These are phyloP conservation scores for Pseudogymnoascus sp. DNA, from an alignment of 2,329 filamentous ascomycete genomes.

Conservation along the genomic window DNA sequence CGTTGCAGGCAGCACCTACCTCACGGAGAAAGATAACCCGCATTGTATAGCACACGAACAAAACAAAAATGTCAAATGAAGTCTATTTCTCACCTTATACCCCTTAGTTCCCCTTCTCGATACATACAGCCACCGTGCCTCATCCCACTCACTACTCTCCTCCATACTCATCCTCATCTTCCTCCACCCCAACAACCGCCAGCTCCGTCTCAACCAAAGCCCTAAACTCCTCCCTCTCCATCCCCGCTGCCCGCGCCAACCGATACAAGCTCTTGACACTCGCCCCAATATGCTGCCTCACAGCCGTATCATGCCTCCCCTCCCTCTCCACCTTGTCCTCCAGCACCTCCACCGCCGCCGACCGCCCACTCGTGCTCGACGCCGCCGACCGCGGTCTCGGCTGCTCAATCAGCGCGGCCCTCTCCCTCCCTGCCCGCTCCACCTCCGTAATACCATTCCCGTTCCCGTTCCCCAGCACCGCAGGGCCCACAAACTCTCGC, in stretches of 20 bases:
- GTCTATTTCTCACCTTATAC: no score
- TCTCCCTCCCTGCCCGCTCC: slow-evolving; percentile 18
- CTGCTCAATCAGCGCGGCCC: slow-evolving; percentile 35
- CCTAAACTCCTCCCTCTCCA: slow-evolving; percentile 68
- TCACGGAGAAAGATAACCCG: no score
- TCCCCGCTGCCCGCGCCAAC: slow-evolving; percentile 60
- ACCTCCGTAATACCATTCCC: slow-evolving; percentile 11
- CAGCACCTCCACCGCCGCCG: background rate
- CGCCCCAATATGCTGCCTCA: slow-evolving; percentile 71
- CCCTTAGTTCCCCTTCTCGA: no score
- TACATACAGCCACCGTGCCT: no score
- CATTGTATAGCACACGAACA: no score
- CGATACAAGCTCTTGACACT: slow-evolving; percentile 70
- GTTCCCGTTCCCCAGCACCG: slow-evolving; percentile 17
- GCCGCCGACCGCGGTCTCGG: slow-evolving; percentile 26
- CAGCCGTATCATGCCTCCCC: slow-evolving; percentile 59
- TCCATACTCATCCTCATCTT: slow-evolving; percentile 24
- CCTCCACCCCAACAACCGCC: slow-evolving; percentile 59
- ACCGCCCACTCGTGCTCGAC: background rate
- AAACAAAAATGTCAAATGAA: no score
- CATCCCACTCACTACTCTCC: background rate
- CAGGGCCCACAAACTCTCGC: slow-evolving; percentile 31
- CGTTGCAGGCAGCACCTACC: no score
- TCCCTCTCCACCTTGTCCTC: slow-evolving; percentile 36
- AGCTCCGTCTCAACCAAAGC: slow-evolving; percentile 62